Percentiles rank a stretch among this genome's conserved stretches.
phyloP scores from a whole-genome alignment of 306 rosid species.

The Quercus wislizeni region DNA sequence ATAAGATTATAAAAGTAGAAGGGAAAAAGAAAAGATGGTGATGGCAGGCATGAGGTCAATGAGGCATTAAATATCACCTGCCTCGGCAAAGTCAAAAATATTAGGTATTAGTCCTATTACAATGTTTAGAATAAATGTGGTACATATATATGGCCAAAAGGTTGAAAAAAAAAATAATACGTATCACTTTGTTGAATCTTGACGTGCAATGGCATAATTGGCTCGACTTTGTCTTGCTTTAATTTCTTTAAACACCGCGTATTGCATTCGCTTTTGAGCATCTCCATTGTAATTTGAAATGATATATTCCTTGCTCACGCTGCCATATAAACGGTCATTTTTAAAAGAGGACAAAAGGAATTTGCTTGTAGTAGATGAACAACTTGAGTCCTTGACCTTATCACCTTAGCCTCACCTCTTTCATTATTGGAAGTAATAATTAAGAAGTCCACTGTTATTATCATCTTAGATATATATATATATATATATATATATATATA shows the following conservation, averaged over 20 bases:
- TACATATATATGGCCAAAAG: neutral
- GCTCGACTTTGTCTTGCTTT: no score
- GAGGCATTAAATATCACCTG: neutral
- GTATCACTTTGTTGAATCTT: no score
- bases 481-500: no score
- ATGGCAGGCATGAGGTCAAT: constrained; percentile 11
- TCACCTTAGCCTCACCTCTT: neutral
- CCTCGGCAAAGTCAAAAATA: neutral
- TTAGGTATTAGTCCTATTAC: neutral
- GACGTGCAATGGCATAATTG: no score
- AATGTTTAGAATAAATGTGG: neutral
- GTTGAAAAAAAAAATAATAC: no score
- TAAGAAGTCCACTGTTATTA: no score
- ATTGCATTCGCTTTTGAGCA: no score
- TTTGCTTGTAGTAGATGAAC: neutral
- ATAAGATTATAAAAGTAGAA: neutral
- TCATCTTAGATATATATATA: no score
- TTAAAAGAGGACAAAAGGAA: neutral
- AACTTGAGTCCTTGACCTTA: neutral
- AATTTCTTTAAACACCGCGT: no score
- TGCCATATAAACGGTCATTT: neutral
- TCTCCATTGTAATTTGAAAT: neutral
- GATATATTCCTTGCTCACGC: neutral
- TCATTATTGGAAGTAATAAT: neutral
- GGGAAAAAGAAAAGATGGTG: neutral